phyloP scores from a whole-genome alignment of 1,139 yeast genomes.

The Kurtzmaniella quercitrusa region DNA sequence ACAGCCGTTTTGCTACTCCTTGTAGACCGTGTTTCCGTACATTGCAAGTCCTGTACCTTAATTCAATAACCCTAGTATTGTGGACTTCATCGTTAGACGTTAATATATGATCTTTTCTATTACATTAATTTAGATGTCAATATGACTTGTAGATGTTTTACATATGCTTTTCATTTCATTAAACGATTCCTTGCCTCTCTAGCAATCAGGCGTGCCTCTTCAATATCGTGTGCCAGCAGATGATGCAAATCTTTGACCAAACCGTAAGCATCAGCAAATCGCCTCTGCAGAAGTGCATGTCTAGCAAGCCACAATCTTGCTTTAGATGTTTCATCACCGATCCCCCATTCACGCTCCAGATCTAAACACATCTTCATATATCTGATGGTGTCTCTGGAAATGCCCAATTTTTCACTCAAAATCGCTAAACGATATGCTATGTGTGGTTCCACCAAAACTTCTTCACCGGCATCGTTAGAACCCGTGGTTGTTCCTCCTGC shows the following conservation, averaged over 20 bases:
- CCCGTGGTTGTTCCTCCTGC: conserved; percentile 9
- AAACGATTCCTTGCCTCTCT: conserved; percentile 59
- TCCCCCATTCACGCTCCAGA: conserved; percentile 64
- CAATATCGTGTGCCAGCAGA: conserved; percentile 80
- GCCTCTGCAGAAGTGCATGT: conserved; percentile 51
- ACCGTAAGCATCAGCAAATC: conserved; percentile 67
- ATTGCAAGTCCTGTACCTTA: not conserved
- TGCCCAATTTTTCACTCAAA: conserved; percentile 57
- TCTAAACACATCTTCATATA: conserved; percentile 74
- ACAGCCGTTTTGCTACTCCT: too few relatives aligned
- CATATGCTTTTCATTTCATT: too few relatives aligned
- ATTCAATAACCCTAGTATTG: not conserved
- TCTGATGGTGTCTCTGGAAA: conserved; percentile 49
- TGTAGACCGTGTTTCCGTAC: not conserved
- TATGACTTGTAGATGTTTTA: too few relatives aligned
- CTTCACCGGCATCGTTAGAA: conserved; percentile 6
- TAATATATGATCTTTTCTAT: not conserved
- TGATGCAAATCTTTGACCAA: conserved; percentile 72
- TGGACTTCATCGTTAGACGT: conserved; percentile 1
- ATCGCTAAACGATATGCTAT: conserved; percentile 67
- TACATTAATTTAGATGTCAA: not conserved
- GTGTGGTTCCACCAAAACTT: conserved; percentile 34
- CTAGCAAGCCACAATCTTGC: conserved; percentile 89
- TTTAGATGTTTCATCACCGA: conserved; percentile 72
- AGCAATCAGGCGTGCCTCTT: conserved; percentile 83